Conservation (phyloP, 202 grass and related monocot species). For the Dendrocalamus latiflorus region DNA sequence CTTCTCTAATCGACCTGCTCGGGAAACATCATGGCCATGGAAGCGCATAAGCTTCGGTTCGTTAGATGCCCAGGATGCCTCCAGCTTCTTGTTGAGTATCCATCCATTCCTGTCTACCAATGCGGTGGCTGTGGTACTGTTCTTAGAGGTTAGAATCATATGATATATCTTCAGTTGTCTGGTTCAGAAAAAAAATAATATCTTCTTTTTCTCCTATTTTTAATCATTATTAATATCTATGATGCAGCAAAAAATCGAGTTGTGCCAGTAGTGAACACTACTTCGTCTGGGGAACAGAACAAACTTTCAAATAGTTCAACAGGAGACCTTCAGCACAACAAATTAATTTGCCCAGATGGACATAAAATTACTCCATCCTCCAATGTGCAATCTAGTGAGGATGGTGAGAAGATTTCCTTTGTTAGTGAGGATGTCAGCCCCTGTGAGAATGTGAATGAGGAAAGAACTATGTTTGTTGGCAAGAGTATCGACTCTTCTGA, state of each 20-base stretch:
- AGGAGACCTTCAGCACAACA: constrained; percentile 9
- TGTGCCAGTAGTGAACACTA: background rate
- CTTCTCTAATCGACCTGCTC: background rate
- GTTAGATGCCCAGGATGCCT: constrained; percentile 83
- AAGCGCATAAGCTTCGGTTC: constrained; percentile 53
- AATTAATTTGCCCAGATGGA: constrained; percentile 22
- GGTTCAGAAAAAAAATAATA: too few species aligned
- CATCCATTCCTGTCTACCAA: constrained; percentile 63
- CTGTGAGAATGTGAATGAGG: background rate
- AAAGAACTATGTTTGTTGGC: background rate
- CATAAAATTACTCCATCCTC: background rate
- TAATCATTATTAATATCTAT: background rate
- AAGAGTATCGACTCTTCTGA: background rate
- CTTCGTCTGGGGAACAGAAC: background rate
- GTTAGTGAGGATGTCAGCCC: background rate
- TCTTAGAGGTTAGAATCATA: constrained; percentile 58
- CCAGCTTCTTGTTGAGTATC: constrained; percentile 78
- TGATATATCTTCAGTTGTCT: background rate
- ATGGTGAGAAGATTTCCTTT: background rate
- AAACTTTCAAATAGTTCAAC: constrained; percentile 4
- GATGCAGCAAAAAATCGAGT: constrained; percentile 46
- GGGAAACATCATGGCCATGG: constrained; percentile 21
- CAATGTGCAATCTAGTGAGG: background rate
- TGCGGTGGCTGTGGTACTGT: constrained; percentile 62
- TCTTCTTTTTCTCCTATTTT: background rate